phyloP scores from a whole-genome alignment of 31 red algal species.

The Odonthalia washingtoniensis region DNA sequence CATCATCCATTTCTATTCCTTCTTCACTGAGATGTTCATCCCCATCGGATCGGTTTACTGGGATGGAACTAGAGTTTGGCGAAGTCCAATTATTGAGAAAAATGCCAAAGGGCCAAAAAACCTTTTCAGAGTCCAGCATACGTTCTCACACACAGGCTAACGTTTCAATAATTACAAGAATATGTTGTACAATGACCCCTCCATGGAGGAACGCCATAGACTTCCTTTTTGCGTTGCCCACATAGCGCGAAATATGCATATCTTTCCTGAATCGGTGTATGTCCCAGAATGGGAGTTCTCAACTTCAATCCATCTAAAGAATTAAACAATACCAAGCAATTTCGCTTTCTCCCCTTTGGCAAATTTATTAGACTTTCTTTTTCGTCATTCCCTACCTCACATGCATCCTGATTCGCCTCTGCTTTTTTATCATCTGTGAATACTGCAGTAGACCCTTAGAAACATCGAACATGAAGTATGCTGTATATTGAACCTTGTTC shows the following conservation, averaged over 20 bases:
- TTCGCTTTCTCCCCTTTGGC: too few relatives aligned
- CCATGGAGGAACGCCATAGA: background rate
- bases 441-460: conserved; percentile 24
- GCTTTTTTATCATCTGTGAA: conserved; percentile 2
- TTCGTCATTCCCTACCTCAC: too few relatives aligned
- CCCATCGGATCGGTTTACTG: too few relatives aligned
- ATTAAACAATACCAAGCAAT: too few relatives aligned
- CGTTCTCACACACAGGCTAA: background rate
- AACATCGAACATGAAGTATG: conserved; percentile 56
- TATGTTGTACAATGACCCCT: background rate
- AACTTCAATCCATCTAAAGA: too few relatives aligned
- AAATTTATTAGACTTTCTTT: too few relatives aligned
- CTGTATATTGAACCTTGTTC: conserved; percentile 51
- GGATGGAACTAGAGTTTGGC: too few relatives aligned
- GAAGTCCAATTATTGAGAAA: background rate
- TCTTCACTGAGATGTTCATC: too few relatives aligned
- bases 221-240: background rate
- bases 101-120: background rate
- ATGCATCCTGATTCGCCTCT: background rate
- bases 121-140: background rate
- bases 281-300: too few relatives aligned
- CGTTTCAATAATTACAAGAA: background rate
- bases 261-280: too few relatives aligned
- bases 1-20: too few relatives aligned
- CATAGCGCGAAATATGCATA: too few relatives aligned